Evolutionary conservation across 2,329 filamentous ascomycete genomes (phyloP), one percentile per base, ranked within the genome.

Genomic region (Herpomyces periplanetae): DNA sequence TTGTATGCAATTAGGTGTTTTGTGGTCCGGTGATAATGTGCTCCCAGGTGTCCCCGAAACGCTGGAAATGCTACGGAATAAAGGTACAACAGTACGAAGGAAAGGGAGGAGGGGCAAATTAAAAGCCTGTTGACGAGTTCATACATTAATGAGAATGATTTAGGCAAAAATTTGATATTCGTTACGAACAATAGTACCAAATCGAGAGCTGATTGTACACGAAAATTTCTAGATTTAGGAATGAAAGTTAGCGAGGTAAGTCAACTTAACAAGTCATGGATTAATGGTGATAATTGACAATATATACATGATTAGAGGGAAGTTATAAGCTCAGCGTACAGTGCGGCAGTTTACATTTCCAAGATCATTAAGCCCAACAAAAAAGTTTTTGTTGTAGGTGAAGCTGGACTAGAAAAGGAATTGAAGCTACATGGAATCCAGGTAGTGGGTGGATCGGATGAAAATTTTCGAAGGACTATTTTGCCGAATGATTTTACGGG

Each of bases 141-240:
- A 8, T 7, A 8, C n/a, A 17, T 6, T 10, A 10, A 17, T 8
- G 8, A 5, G 5, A 17, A 8, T 5, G 20, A 20, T 10, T 12
- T 25, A 80, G 73, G 68, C 34, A 96, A 96, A 40, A 62, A 62
- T 35, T 51, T 80, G 13, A 59, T 96, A 21, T 96, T 96, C 34
- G 80, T 96, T 20, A 96, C 80, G 15, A 96, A 96, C 44, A 96
- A 96, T 45, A 88, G 71, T 33, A 91, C 80, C 22, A 96, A 96
- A 38, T 87, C 75, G 5, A 63, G 80, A 22, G 46, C 52, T 19
- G 71, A 88, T 36, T 96, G 96, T 41, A 61, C 64, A 37, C 69
- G 75, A 45, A 96, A 91, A 35, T 60, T 96, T 24, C 55, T 63
- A 17, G 44, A 44, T 20, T 50, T 88, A 35, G 64, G 63, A 17